Conservation (phyloP, 1,139 yeast genomes). For the Hanseniaspora sp. region DNA sequence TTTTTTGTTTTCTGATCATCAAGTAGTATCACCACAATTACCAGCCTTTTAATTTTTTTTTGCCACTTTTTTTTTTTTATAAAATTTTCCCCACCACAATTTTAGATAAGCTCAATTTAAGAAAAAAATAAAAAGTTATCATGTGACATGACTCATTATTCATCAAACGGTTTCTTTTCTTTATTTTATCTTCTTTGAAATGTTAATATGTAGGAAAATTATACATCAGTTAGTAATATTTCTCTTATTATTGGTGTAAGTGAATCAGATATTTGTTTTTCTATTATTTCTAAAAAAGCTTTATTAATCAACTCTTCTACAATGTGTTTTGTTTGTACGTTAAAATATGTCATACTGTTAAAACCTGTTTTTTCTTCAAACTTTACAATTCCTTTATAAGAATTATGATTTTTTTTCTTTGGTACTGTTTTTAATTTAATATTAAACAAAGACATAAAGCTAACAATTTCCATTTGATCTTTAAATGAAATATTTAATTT, state of each 20-base stretch:
- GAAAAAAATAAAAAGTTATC: background rate
- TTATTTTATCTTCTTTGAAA: too few relatives aligned
- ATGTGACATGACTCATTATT: background rate
- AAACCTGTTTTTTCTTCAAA: background rate
- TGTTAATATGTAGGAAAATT: too few relatives aligned
- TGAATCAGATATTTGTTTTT: background rate
- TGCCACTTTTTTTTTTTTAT: background rate
- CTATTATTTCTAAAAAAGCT: background rate
- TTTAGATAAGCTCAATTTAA: background rate
- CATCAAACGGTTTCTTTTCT: background rate
- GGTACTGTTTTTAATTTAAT: background rate
- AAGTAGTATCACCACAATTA: background rate
- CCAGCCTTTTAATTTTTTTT: background rate
- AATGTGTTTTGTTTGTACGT: background rate
- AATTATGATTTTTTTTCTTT: background rate
- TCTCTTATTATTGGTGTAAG: background rate
- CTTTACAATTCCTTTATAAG: too few relatives aligned
- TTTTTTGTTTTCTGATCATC: background rate
- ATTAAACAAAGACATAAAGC: background rate
- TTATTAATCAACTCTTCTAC: background rate
- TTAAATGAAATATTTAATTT: background rate
- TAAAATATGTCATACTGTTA: background rate
- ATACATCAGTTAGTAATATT: background rate
- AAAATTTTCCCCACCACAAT: background rate
- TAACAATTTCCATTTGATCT: background rate